Conservation (phyloP, 768 basidiomycete species). For the Auriscalpium vulgare region DNA sequence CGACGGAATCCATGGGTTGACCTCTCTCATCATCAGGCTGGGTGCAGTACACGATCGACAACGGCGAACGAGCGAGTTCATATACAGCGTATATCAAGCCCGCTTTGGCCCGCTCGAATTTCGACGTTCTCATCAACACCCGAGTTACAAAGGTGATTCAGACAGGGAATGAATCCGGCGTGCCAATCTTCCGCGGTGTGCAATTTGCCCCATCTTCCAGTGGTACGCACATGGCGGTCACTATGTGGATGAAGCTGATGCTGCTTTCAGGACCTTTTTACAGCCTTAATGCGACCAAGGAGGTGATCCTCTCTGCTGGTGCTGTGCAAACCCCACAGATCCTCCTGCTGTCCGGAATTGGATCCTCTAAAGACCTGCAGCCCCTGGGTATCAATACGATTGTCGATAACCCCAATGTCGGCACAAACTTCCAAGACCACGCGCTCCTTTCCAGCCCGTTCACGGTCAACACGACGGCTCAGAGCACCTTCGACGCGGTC, state of each 20-base stretch:
- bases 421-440: constrained; percentile 2
- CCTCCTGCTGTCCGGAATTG: constrained; percentile 4
- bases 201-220: neutral
- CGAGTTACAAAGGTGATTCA: constrained; percentile 1
- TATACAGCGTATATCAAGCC: constrained; percentile 1
- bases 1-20: neutral
- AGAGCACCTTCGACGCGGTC: constrained; percentile 1
- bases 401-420: neutral
- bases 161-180: neutral
- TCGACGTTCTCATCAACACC: constrained; percentile 1
- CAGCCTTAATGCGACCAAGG: neutral
- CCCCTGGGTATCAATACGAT: neutral
- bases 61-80: constrained; percentile 4
- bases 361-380: neutral
- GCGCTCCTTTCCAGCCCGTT: neutral
- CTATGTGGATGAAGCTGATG: neutral
- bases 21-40: constrained; percentile 2
- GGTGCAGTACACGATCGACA: neutral
- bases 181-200: constrained; percentile 2
- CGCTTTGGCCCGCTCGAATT: neutral
- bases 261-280: neutral
- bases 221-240: neutral
- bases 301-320: constrained; percentile 2
- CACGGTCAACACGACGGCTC: neutral
- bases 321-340: neutral